phyloP scores from a whole-genome alignment of 306 rosid species.

The Prosopis cineraria region DNA sequence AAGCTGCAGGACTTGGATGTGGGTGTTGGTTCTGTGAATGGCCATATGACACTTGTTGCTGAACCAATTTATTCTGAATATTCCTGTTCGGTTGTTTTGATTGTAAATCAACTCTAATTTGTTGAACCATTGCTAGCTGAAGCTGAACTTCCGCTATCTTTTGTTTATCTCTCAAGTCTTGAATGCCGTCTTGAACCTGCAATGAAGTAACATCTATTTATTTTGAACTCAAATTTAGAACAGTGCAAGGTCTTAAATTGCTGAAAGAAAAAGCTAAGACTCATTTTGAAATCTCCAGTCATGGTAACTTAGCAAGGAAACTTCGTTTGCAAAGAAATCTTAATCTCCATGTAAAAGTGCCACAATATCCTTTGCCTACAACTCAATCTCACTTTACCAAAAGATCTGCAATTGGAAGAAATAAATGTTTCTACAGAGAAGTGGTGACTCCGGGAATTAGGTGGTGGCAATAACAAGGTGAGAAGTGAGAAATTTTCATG shows the following conservation, averaged over 20 bases:
- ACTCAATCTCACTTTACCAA: background rate
- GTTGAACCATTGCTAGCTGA: constrained; percentile 5
- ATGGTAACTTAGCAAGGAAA: background rate
- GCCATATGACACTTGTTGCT: constrained; percentile 8
- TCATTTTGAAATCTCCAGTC: background rate
- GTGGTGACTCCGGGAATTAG: no score
- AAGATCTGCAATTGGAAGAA: background rate
- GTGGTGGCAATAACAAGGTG: no score
- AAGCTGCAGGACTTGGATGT: background rate
- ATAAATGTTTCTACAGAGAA: background rate
- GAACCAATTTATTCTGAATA: constrained; percentile 10
- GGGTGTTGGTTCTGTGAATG: background rate
- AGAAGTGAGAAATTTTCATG: no score
- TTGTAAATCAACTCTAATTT: constrained; percentile 1
- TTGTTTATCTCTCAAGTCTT: constrained; percentile 14
- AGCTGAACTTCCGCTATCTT: constrained; percentile 22
- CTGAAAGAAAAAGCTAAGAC: background rate
- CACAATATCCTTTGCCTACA: constrained; percentile 1
- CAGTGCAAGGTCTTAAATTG: background rate
- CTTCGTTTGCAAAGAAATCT: background rate
- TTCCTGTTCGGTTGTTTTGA: constrained; percentile 2
- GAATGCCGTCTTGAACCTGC: constrained; percentile 20
- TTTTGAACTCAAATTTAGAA: background rate
- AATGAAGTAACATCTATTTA: background rate
- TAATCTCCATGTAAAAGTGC: background rate